Percentiles rank a stretch among this genome's conserved stretches.
phyloP scores from a whole-genome alignment of 2,329 filamentous ascomycete species.

The Ascochyta clinopodiicola region DNA sequence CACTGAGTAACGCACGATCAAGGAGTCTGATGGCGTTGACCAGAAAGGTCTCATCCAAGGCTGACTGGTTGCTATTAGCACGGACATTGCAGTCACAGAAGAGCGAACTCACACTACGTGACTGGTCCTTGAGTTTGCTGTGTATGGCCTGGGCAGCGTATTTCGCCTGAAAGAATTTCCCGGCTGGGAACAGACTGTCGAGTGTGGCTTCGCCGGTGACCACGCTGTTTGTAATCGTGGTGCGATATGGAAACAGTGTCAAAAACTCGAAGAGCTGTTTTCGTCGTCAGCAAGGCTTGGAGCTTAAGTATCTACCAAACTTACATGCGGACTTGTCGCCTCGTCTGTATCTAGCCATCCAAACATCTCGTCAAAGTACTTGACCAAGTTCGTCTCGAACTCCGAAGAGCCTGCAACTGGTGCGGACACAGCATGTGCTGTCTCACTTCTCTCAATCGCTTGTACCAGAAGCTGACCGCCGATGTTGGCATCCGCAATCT shows the following conservation, averaged over 20 bases:
- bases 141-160: conserved; percentile 44
- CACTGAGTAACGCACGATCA: conserved; percentile 38
- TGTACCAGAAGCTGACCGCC: conserved; percentile 40
- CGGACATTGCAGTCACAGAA: background rate
- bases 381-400: conserved; percentile 79
- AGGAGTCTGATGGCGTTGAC: conserved; percentile 41
- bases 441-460: conserved; percentile 36
- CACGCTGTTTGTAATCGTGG: conserved; percentile 38
- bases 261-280: conserved; percentile 45
- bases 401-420: conserved; percentile 48
- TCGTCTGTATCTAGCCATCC: conserved; percentile 78
- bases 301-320: background rate
- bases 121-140: conserved; percentile 38
- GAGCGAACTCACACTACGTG: conserved; percentile 34
- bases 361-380: conserved; percentile 85
- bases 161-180: conserved; percentile 44
- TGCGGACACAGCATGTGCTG: conserved; percentile 26
- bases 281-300: conserved; percentile 17
- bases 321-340: conserved; percentile 38
- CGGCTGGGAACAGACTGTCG: conserved; percentile 42
- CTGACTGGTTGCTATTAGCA: conserved; percentile 32
- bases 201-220: conserved; percentile 28
- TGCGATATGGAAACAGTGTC: conserved; percentile 39
- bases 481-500: conserved; percentile 64
- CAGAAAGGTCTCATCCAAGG: conserved; percentile 41